Conservation (phyloP, 768 basidiomycete genomes). For the Exidia glandulosa region DNA sequence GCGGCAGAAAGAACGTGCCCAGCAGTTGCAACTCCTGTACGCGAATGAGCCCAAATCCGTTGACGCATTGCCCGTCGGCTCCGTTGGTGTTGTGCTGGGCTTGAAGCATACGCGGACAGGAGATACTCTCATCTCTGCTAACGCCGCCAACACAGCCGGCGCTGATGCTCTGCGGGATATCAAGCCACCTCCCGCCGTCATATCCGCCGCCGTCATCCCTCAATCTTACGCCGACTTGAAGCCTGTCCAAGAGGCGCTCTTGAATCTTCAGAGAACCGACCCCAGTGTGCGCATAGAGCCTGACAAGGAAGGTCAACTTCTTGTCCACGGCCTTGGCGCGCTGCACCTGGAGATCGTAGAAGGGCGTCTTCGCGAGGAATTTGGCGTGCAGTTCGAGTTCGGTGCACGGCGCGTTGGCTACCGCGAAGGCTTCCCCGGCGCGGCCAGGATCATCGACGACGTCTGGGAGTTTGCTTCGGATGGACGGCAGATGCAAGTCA, state of each 20-base stretch:
- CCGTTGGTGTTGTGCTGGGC: slow-evolving; percentile 76
- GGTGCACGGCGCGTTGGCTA: slow-evolving; percentile 72
- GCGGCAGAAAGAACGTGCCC: slow-evolving; percentile 59
- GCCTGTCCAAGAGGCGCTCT: slow-evolving; percentile 66
- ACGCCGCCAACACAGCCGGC: slow-evolving; percentile 17
- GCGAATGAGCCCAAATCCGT: slow-evolving; percentile 70
- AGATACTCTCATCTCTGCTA: slow-evolving; percentile 61
- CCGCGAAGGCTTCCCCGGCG: slow-evolving; percentile 42
- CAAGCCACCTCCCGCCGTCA: slow-evolving; percentile 69
- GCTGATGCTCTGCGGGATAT: slow-evolving; percentile 42
- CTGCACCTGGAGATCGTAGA: slow-evolving; percentile 86
- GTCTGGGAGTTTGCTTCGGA: slow-evolving; percentile 54
- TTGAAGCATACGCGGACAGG: slow-evolving; percentile 78
- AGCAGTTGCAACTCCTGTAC: slow-evolving; percentile 68
- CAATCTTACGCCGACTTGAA: slow-evolving; percentile 68
- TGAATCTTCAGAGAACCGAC: slow-evolving; percentile 68
- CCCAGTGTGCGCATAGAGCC: slow-evolving; percentile 75
- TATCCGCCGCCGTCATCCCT: slow-evolving; percentile 74
- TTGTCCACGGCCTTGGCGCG: slow-evolving; percentile 75
- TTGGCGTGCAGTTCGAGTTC: slow-evolving; percentile 66
- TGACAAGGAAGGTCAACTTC: slow-evolving; percentile 65
- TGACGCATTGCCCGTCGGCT: slow-evolving; percentile 67
- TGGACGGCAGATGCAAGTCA: slow-evolving; percentile 42
- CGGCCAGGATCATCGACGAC: slow-evolving; percentile 22
- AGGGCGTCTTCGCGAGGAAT: slow-evolving; percentile 69